phyloP scores from a whole-genome alignment of 140 eudicot species.

The Bidens hawaiensis region DNA sequence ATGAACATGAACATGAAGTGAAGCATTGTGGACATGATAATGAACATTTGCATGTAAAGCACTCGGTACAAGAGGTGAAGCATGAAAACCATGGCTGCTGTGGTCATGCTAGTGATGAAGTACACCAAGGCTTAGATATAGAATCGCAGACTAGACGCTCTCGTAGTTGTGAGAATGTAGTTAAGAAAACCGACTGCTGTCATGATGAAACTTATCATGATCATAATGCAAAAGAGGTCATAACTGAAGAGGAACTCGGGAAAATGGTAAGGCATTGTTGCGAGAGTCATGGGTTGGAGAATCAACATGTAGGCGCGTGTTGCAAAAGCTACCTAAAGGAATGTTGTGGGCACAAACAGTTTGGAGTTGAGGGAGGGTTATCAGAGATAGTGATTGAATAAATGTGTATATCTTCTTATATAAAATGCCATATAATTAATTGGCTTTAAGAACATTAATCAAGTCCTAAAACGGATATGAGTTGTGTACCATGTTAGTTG shows the following conservation, averaged over 20 bases:
- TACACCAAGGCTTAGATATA: neutral
- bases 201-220: slow-evolving; percentile 19
- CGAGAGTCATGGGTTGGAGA: slow-evolving; percentile 22
- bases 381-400: slow-evolving; percentile 67
- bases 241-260: slow-evolving; percentile 27
- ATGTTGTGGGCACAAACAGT: slow-evolving; percentile 38
- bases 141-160: slow-evolving; percentile 18
- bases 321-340: slow-evolving; percentile 54
- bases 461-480: slow-evolving; percentile 7
- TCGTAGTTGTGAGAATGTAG: slow-evolving; percentile 17
- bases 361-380: slow-evolving; percentile 34
- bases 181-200: neutral
- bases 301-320: slow-evolving; percentile 41
- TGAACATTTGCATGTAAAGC: neutral
- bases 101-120: slow-evolving; percentile 10
- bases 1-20: no score
- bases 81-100: slow-evolving; percentile 4
- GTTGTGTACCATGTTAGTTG: slow-evolving; percentile 14
- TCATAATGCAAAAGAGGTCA: slow-evolving; percentile 23
- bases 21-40: no score
- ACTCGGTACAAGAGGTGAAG: slow-evolving; percentile 1
- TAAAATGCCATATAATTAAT: slow-evolving; percentile 11
- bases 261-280: slow-evolving; percentile 43
- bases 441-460: slow-evolving; percentile 9
- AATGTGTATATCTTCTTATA: slow-evolving; percentile 2